phyloP scores from a whole-genome alignment of 768 basidiomycete genomes.

The Pisolithus albus region DNA sequence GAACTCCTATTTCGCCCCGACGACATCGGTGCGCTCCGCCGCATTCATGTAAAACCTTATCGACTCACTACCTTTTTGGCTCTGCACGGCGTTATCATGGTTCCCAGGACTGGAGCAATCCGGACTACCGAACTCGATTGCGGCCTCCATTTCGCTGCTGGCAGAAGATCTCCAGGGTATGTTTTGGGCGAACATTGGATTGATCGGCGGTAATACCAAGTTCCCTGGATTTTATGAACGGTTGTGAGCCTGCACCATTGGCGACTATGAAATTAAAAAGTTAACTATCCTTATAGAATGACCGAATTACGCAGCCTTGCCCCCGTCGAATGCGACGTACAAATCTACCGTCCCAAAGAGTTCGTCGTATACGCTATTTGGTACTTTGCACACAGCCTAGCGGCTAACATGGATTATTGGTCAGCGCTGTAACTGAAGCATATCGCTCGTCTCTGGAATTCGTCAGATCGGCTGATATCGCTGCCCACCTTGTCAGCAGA shows the following conservation, averaged over 20 bases:
- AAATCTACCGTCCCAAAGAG: constrained; percentile 67
- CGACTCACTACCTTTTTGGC: background rate
- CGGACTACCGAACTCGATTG: constrained; percentile 72
- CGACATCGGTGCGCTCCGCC: constrained; percentile 64
- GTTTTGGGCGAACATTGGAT: constrained; percentile 92
- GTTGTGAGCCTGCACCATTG: constrained; percentile 49
- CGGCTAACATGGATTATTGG: background rate
- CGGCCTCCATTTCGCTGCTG: constrained; percentile 65
- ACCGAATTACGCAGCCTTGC: constrained; percentile 73
- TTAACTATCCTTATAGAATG: constrained; percentile 39
- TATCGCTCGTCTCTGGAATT: constrained; percentile 58
- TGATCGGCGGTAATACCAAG: constrained; percentile 78
- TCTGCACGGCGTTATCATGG: constrained; percentile 2
- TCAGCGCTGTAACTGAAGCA: constrained; percentile 60
- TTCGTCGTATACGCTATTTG: constrained; percentile 35
- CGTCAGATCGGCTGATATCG: constrained; percentile 45
- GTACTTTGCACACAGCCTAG: constrained; percentile 8
- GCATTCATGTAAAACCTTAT: constrained; percentile 7
- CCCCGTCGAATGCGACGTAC: constrained; percentile 73
- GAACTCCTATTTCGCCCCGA: constrained; percentile 87
- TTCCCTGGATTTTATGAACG: constrained; percentile 68
- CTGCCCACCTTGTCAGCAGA: constrained; percentile 54
- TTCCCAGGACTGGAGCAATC: constrained; percentile 67
- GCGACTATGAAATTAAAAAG: constrained; percentile 7
- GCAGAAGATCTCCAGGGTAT: constrained; percentile 81